These are phyloP conservation scores for Magnolia sinica DNA, from an alignment of 164 flowering plant genomes.

Conservation along the genomic window DNA sequence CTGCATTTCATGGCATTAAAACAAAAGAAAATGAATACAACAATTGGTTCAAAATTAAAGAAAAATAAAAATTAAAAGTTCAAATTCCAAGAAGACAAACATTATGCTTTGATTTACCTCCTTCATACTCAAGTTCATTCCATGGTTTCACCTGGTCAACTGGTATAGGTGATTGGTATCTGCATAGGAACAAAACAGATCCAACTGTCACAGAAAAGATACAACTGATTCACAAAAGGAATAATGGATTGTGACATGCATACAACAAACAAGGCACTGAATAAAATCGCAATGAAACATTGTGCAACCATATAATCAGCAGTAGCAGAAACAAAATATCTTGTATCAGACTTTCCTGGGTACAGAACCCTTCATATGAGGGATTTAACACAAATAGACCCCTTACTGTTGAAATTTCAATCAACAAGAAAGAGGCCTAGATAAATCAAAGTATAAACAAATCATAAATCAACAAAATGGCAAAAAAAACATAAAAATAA, in stretches of 20 bases:
- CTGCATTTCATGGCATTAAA: slow-evolving; percentile 12
- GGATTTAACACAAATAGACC: too few relatives aligned
- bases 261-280: background rate
- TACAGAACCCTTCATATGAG: too few relatives aligned
- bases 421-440: too few relatives aligned
- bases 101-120: slow-evolving; percentile 32
- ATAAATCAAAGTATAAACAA: too few relatives aligned
- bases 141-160: slow-evolving; percentile 59
- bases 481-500: too few relatives aligned
- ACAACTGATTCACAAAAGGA: background rate
- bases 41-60: background rate
- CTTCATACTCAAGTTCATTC: slow-evolving; percentile 45
- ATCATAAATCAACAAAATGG: too few relatives aligned
- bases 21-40: background rate
- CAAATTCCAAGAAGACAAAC: background rate
- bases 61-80: background rate
- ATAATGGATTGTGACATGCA: background rate
- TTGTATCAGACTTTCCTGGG: too few relatives aligned
- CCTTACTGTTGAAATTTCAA: too few relatives aligned
- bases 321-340: too few relatives aligned
- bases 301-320: too few relatives aligned
- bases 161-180: slow-evolving; percentile 64
- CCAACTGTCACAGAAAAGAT: background rate
- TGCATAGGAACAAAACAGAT: slow-evolving; percentile 13
- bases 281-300: background rate